Base-by-base conservation (phyloP, 1,284 basidiomycete genomes). In the Mycena sp. region DNA sequence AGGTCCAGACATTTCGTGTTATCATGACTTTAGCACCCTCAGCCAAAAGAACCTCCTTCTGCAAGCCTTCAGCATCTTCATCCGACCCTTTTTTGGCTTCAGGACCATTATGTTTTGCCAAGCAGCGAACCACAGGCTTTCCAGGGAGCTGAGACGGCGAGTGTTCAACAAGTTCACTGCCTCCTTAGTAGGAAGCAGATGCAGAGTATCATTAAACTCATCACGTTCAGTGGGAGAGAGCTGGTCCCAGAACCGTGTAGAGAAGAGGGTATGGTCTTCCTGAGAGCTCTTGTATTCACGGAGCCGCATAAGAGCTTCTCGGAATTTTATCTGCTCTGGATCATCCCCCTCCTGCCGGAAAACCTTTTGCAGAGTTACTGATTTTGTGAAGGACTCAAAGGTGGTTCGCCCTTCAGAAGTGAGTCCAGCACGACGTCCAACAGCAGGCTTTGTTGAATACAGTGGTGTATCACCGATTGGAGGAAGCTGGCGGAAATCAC, bases 401-500 rank as follows among this genome's bases (percentile, higher is more conserved):
- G 23, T 17, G 7, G 41, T 17, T 9, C 41, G 41, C 10, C 41
- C 41, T 44, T 44, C 41, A 44, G 17, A 6, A 9, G 41, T 17
- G 7, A 44, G n/a, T 19, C 41, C n/a, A 44, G n/a, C 41, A 7
- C 41, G 23, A n/a, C n/a, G 7, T 19, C 41, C 41, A 7, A 19
- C 23, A 9, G 41, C 10, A 9, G n/a, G n/a, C n/a, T 44, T 44
- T 6, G 7, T 17, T 44, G 41, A 25, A n/a, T 19, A 65, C 6
- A 68, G 54, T 26, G 63, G 64, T 35, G 60, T 63, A 28, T 68
- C 67, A 19, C 67, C 64, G 43, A 68, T 59, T 6, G 67, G 67
- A 16, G 66, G 63, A 1, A 67, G 56, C 30, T 67, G 58, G 21
- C 16, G 25, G 28, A 64, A 65, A 35, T 67, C 59, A 6, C 66